A percentile compares a stretch with the other conserved stretches of the same genome.
phyloP scores from a whole-genome alignment of 257 asterid species.

The Vinca minor region DNA sequence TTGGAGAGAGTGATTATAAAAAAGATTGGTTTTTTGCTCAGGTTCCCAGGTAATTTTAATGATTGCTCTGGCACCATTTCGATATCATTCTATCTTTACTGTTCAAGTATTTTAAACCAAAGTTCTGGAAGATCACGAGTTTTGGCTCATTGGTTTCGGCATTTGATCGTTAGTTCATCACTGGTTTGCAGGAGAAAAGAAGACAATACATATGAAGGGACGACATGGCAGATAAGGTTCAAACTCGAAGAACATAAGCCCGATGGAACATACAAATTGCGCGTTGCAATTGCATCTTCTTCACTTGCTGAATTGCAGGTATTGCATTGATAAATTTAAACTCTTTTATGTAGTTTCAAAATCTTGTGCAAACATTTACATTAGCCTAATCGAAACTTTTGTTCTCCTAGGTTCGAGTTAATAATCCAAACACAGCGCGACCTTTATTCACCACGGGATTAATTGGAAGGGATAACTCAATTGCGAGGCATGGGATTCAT shows the following conservation, averaged over 20 bases:
- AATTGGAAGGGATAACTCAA: constrained; percentile 72
- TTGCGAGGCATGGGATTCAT: constrained; percentile 78
- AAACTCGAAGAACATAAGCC: constrained; percentile 28
- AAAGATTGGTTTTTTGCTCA: constrained; percentile 81
- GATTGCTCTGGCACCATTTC: not conserved
- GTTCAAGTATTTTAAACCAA: too few species aligned
- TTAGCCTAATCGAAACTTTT: not conserved
- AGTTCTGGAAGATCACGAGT: too few species aligned
- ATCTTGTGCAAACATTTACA: not conserved
- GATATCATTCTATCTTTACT: not conserved
- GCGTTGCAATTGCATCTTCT: constrained; percentile 77
- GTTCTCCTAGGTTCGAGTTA: constrained; percentile 44
- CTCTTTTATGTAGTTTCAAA: not conserved
- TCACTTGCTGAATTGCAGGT: constrained; percentile 68
- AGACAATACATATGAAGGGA: constrained; percentile 44
- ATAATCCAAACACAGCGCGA: constrained; percentile 28
- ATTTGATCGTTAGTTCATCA: not conserved
- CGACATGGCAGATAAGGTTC: constrained; percentile 86
- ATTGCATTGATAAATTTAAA: constrained; percentile 2
- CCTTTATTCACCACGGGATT: constrained; percentile 45
- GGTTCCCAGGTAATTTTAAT: constrained; percentile 46
- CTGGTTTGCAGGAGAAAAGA: constrained; percentile 38
- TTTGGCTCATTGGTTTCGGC: too few species aligned
- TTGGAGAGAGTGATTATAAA: constrained; percentile 54
- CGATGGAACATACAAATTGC: constrained; percentile 45